phyloP scores from a whole-genome alignment of 2,329 filamentous ascomycete species.

The Scolecobasidium constrictum region DNA sequence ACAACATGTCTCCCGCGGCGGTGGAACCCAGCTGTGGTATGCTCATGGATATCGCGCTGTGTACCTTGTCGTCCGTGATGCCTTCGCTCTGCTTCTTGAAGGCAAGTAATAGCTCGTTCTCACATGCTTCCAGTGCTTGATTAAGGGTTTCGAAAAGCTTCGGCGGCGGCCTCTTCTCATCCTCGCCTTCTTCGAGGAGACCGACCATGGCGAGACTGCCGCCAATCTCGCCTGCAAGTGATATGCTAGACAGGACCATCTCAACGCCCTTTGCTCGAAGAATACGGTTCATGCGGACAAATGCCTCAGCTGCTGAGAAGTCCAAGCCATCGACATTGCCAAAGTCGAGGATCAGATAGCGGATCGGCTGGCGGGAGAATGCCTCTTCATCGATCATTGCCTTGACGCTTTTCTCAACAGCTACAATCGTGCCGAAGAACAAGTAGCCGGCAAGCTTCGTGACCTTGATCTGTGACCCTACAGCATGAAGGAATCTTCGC shows the following conservation, averaged over 20 bases:
- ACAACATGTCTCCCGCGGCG: slow-evolving; percentile 2
- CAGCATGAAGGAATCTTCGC: slow-evolving; percentile 72
- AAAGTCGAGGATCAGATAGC: slow-evolving; percentile 82
- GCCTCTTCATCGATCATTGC: slow-evolving; percentile 71
- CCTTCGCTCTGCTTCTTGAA: slow-evolving; percentile 63
- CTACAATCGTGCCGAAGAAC: slow-evolving; percentile 98
- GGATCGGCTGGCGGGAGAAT: slow-evolving; percentile 68
- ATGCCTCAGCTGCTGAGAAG: slow-evolving; percentile 92
- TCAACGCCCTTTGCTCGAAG: slow-evolving; percentile 66
- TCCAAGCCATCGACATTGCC: slow-evolving; percentile 85
- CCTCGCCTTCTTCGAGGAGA: slow-evolving; percentile 62
- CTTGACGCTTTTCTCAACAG: slow-evolving; percentile 81
- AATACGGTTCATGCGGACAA: slow-evolving; percentile 82
- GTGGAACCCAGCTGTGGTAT: slow-evolving; percentile 1
- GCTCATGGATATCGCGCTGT: slow-evolving; percentile 1
- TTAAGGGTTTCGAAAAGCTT: slow-evolving; percentile 81
- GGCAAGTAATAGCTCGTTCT: slow-evolving; percentile 82
- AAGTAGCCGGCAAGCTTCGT: slow-evolving; percentile 88
- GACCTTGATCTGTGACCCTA: slow-evolving; percentile 78
- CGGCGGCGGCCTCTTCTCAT: slow-evolving; percentile 31
- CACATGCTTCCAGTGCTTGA: slow-evolving; percentile 83
- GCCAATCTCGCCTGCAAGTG: slow-evolving; percentile 64
- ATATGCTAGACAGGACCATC: slow-evolving; percentile 73
- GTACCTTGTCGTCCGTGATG: slow-evolving; percentile 30
- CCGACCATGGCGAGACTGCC: slow-evolving; percentile 74